These are phyloP conservation scores for Lentithecium fluviatile DNA, from an alignment of 495 filamentous ascomycete genomes.

Conservation along the genomic window DNA sequence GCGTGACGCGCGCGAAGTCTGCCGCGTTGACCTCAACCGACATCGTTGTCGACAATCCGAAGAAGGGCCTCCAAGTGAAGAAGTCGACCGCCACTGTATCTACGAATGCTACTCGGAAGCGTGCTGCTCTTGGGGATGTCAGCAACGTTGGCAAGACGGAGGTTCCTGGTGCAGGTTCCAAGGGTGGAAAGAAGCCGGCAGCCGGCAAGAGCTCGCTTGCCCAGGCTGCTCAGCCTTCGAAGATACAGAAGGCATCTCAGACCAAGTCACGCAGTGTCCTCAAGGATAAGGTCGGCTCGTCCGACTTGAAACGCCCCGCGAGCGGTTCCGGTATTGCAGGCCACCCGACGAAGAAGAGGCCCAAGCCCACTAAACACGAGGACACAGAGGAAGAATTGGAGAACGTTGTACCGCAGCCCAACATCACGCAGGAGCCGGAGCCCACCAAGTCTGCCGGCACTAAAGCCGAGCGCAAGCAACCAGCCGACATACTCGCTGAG, in stretches of 20 bases:
- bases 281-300: constrained; percentile 57
- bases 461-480: constrained; percentile 25
- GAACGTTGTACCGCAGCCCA: constrained; percentile 50
- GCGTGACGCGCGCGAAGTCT: constrained; percentile 89
- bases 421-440: constrained; percentile 14
- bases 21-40: constrained; percentile 65
- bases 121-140: constrained; percentile 71
- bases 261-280: constrained; percentile 62
- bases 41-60: constrained; percentile 53
- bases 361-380: constrained; percentile 55
- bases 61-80: constrained; percentile 76
- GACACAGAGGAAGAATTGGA: constrained; percentile 56
- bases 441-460: not conserved
- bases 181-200: constrained; percentile 58
- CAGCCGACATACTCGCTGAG: constrained; percentile 35
- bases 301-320: constrained; percentile 66
- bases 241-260: constrained; percentile 72
- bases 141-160: constrained; percentile 90
- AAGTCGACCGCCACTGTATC: constrained; percentile 52
- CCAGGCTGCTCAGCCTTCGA: constrained; percentile 72
- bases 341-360: constrained; percentile 60
- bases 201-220: constrained; percentile 55
- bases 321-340: constrained; percentile 68
- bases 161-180: constrained; percentile 37
- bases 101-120: constrained; percentile 50